phyloP scores from a whole-genome alignment of 2,329 filamentous ascomycete species.

The Knoxdaviesia capensis region DNA sequence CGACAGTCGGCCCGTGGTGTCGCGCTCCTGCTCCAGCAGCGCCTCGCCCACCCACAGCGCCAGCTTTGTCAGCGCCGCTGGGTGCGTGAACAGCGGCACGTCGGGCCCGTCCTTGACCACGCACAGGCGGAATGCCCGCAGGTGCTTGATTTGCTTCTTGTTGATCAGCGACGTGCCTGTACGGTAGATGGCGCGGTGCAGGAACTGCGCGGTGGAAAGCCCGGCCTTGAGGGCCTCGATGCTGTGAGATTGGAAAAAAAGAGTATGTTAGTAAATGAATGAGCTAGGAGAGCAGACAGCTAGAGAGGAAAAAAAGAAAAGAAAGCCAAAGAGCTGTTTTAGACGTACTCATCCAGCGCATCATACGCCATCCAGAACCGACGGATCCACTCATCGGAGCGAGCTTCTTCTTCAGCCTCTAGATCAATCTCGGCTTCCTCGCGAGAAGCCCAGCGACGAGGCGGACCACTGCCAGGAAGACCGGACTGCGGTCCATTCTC shows the following conservation, averaged over 20 bases:
- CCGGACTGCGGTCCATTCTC: slow-evolving; percentile 6
- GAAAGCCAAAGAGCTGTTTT: slow-evolving; percentile 7
- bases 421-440: slow-evolving; percentile 24
- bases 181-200: slow-evolving; percentile 81
- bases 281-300: slow-evolving; percentile 21
- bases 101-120: slow-evolving; percentile 92
- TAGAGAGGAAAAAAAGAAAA: slow-evolving; percentile 11
- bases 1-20: slow-evolving; percentile 46
- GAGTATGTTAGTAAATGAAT: slow-evolving; percentile 21
- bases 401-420: slow-evolving; percentile 25
- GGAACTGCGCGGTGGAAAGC: slow-evolving; percentile 66
- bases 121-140: slow-evolving; percentile 84
- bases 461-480: not conserved
- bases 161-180: slow-evolving; percentile 81
- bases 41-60: slow-evolving; percentile 90
- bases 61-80: slow-evolving; percentile 79
- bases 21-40: slow-evolving; percentile 71
- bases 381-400: slow-evolving; percentile 42
- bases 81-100: slow-evolving; percentile 77
- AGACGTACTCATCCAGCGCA: slow-evolving; percentile 43
- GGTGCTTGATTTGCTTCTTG: slow-evolving; percentile 83
- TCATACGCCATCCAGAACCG: slow-evolving; percentile 57
- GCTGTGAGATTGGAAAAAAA: slow-evolving; percentile 19
- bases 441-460: not conserved
- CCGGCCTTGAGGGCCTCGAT: slow-evolving; percentile 58